Base-by-base conservation (phyloP, 2,329 filamentous ascomycete species). In the Claviceps pusilla region DNA sequence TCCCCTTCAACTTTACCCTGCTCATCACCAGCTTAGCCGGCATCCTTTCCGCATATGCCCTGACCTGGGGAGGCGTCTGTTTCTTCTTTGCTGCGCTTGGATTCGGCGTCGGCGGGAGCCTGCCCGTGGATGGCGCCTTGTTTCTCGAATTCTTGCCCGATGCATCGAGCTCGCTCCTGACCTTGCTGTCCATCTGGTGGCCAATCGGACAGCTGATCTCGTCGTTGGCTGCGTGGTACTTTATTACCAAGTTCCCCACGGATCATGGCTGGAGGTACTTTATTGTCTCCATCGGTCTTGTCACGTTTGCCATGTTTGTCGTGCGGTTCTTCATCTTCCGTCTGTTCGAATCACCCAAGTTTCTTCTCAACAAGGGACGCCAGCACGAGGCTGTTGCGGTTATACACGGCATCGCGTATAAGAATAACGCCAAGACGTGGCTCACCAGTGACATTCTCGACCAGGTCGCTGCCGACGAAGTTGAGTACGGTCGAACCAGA, bases 161-260 rank as follows among this genome's bases (percentile, higher is more conserved):
- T 55, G 79, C 83, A 0, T 84, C 81, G n/a, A 82, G 81, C 58
- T 80, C 82, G 37, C 76, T 93, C 14, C 72, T 93, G 35, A 93
- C 87, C 0, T 74, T 91, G 50, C 74, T 94, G n/a, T 89, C 86
- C 7, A 79, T 89, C 7, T 93, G 87, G 84, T 95, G 89, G 87
- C 86, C 88, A 0, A 70, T 94, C 19, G 89, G 88, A 6, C 87
- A 93, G 64, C 74, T 94, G 7, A 76, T 84, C 54, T 82, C 85
- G 1, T 84, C 82, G 3, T 68, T 86, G 5, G 73, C 87, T 50
- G 87, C 84, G 7, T 91, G 86, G 87, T 84, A 76, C 48, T 87
- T 84, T 60, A 83, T 93, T 54, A 80, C 83, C 33, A 78, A 79
- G 59, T 87, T 78, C 72, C 81, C 80, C 9, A 73, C 75, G 4